Conservation (phyloP, 2,329 filamentous ascomycete genomes). For the Tolypocladium guangdongense region DNA sequence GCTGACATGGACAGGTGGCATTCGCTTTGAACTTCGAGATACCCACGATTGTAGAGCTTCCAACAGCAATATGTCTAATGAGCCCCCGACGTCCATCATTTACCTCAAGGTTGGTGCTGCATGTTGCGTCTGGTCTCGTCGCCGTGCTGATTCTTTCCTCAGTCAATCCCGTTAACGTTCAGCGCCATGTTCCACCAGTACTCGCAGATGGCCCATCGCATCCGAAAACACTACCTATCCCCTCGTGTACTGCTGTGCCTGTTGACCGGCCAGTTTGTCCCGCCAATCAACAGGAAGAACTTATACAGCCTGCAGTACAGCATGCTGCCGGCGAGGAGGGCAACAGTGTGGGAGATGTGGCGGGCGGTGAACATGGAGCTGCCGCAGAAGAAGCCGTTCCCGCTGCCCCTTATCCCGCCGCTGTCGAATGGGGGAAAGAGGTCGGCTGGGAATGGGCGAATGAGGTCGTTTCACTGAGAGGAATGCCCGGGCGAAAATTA, state of each 20-base stretch:
- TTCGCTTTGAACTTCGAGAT: conserved; percentile 82
- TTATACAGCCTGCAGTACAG: conserved; percentile 96
- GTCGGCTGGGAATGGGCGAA: conserved; percentile 16
- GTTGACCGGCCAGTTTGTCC: conserved; percentile 82
- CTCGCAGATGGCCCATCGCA: conserved; percentile 83
- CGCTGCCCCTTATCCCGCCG: conserved; percentile 21
- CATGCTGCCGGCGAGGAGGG: conserved; percentile 79
- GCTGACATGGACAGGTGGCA: conserved; percentile 36
- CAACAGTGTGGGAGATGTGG: conserved; percentile 82
- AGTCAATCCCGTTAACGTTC: conserved; percentile 84
- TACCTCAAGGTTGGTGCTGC: conserved; percentile 58
- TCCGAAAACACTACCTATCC: conserved; percentile 90
- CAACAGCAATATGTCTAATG: conserved; percentile 27
- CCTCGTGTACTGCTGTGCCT: conserved; percentile 81
- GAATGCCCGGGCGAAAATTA: background rate
- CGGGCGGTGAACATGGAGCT: conserved; percentile 46
- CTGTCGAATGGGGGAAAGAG: conserved; percentile 20
- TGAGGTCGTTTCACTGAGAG: conserved; percentile 8
- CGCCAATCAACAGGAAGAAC: conserved; percentile 87
- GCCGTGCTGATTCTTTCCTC: background rate
- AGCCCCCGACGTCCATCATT: conserved; percentile 67
- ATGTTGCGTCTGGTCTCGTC: background rate
- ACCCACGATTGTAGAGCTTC: conserved; percentile 40
- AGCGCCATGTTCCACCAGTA: conserved; percentile 97
- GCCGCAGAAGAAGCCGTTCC: conserved; percentile 32